A percentile compares a stretch with the other conserved stretches of the same genome.
phyloP scores from a whole-genome alignment of 2,329 filamentous ascomycete genomes.

The Botrytis elliptica region DNA sequence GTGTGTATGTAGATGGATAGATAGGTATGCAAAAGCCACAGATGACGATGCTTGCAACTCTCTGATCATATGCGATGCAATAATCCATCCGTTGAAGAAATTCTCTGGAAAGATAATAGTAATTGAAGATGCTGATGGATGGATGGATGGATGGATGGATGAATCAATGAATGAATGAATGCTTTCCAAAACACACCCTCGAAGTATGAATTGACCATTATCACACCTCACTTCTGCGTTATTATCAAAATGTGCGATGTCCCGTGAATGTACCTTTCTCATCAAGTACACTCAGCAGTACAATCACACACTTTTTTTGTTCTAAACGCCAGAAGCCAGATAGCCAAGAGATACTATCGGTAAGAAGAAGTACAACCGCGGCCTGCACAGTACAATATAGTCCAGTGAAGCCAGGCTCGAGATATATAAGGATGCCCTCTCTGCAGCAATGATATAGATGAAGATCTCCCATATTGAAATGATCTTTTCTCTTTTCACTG shows the following conservation, averaged over 20 bases:
- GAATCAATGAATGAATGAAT: not conserved
- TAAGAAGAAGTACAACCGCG: slow-evolving; percentile 9
- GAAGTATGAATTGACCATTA: not conserved
- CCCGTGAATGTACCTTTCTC: not conserved
- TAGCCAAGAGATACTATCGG: slow-evolving; percentile 15
- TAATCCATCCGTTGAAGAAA: not conserved
- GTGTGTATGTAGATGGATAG: not conserved
- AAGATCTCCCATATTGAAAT: not conserved
- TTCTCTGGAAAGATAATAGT: not conserved
- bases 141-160: not conserved
- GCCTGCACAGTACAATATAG: slow-evolving; percentile 3
- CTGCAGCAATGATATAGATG: slow-evolving; percentile 7
- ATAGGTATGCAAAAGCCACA: slow-evolving; percentile 1
- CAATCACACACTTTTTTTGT: slow-evolving; percentile 8
- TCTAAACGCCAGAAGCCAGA: slow-evolving; percentile 10
- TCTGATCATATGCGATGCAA: slow-evolving; percentile 2
- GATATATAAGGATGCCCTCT: not conserved
- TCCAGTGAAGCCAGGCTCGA: not conserved
- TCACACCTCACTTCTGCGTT: not conserved
- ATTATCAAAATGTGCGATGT: slow-evolving; percentile 2
- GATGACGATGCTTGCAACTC: slow-evolving; percentile 5
- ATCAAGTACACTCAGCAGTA: not conserved
- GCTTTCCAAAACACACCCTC: no score
- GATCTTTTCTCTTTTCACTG: slow-evolving; percentile 10
- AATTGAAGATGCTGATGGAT: not conserved